These are phyloP conservation scores for Trichomonascus vanleenenianus DNA, from an alignment of 805 yeast species.

Conservation along the genomic window DNA sequence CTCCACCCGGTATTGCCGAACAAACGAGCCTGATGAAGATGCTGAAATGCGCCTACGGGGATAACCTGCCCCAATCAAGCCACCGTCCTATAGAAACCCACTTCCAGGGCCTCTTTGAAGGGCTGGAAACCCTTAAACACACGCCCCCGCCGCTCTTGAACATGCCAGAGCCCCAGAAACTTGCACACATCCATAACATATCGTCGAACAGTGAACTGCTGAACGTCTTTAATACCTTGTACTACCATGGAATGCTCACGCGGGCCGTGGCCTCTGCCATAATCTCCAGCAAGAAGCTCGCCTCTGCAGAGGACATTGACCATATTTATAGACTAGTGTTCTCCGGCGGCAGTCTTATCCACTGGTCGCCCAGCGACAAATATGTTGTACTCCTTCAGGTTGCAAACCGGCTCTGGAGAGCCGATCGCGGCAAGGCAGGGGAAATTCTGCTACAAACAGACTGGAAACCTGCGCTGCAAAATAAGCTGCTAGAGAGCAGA, in stretches of 20 bases:
- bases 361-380: conserved; percentile 20
- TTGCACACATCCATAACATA: too few relatives aligned
- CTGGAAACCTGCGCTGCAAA: conserved; percentile 16
- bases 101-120: conserved; percentile 16
- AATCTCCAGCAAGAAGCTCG: conserved; percentile 17
- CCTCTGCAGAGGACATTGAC: conserved; percentile 10
- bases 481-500: conserved; percentile 1
- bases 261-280: conserved; percentile 18
- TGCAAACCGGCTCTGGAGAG: conserved; percentile 18
- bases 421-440: too few relatives aligned
- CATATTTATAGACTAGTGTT: conserved; percentile 20
- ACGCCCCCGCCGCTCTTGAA: neutral
- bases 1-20: conserved; percentile 10
- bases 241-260: conserved; percentile 22
- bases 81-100: conserved; percentile 10
- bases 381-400: conserved; percentile 21
- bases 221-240: conserved; percentile 18
- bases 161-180: too few relatives aligned
- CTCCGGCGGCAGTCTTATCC: conserved; percentile 21
- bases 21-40: conserved; percentile 9
- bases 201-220: conserved; percentile 11
- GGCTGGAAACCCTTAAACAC: conserved; percentile 10
- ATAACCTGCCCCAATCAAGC: conserved; percentile 8
- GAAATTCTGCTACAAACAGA: conserved; percentile 1
- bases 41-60: conserved; percentile 7